Base-by-base conservation (phyloP, 208 protist species). In the Porcisia hertigi region DNA sequence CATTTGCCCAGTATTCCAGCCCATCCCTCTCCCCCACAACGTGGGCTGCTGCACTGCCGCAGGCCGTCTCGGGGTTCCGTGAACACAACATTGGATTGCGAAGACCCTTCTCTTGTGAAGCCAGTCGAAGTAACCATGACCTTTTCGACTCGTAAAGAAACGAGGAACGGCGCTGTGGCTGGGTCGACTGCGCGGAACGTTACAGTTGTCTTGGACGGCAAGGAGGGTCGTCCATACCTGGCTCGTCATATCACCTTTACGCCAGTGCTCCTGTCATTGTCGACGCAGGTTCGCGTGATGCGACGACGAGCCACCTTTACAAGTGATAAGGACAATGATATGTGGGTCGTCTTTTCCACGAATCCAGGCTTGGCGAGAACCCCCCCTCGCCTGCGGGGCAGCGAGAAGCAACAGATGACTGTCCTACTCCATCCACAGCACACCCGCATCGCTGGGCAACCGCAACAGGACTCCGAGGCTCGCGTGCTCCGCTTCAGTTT, bases 391-490 rank as follows among this genome's bases (percentile, higher is more conserved):
- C 47, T 52, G 47, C 47, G 47, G 47, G 47, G 47, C 47, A 52
- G 47, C 47, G 11, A 52, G 43, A 18, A 45, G 49, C 75, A 74
- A 49, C 66, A 12, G 1, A 39, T 74, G 0, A 74, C 41, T 1
- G 0, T 74, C 3, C 20, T 79, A 18, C 34, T 49, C 47, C 75
- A 79, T 59, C 75, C 55, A 41, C 79, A 83, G 69, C 53, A 55
- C 3, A 9, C 54, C 49, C 73, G 70, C 18, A 43, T 73, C 45
- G 69, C 62, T n/a, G 80, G 70, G 30, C 74, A 80, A 39, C 71
- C 66, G 59, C 64, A 83, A 57, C 82, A 86, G 54, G 78, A 86
- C 63, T 41, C 39, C 39, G 82, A 86, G 75, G 75, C 78, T 18
- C 49, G 69, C 25, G 47, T 79, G 9, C 60, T 52, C 12, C 80